phyloP scores from a whole-genome alignment of 2,329 filamentous ascomycete genomes.

The Penicillium sp. region DNA sequence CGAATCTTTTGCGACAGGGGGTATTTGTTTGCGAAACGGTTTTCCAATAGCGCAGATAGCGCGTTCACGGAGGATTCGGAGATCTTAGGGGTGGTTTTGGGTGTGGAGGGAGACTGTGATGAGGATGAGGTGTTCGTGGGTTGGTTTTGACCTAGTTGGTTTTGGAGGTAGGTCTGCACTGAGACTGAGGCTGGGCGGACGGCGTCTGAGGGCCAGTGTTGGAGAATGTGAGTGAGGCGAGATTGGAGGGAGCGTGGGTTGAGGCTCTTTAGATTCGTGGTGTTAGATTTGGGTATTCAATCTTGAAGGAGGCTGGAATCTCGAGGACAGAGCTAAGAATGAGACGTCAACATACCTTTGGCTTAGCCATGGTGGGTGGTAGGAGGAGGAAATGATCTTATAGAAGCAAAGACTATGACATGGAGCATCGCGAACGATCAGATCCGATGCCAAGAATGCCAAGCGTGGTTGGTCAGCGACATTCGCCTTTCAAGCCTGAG shows the following conservation, averaged over 20 bases:
- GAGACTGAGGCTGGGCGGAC: slow-evolving; percentile 52
- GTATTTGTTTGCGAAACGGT: slow-evolving; percentile 58
- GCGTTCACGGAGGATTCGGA: slow-evolving; percentile 56
- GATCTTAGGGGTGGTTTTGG: slow-evolving; percentile 26
- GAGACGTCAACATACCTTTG: slow-evolving; percentile 28
- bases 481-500: slow-evolving; percentile 19
- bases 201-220: slow-evolving; percentile 50
- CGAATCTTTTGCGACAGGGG: slow-evolving; percentile 53
- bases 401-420: not conserved
- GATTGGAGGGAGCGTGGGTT: slow-evolving; percentile 34
- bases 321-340: not conserved
- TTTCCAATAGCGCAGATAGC: slow-evolving; percentile 62
- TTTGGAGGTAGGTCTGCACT: slow-evolving; percentile 48
- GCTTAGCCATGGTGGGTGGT: slow-evolving; percentile 32
- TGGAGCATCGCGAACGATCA: slow-evolving; percentile 8
- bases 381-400: slow-evolving; percentile 2
- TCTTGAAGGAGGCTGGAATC: not conserved
- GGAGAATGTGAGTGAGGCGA: slow-evolving; percentile 48
- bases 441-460: slow-evolving; percentile 8
- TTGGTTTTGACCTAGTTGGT: slow-evolving; percentile 29
- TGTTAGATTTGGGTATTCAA: not conserved
- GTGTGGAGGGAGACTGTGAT: slow-evolving; percentile 15
- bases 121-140: not conserved
- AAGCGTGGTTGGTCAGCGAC: slow-evolving; percentile 4
- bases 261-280: slow-evolving; percentile 27